Evolutionary conservation across 2,329 filamentous ascomycete genomes (phyloP).

Genomic region (Arthrinium puccinioides): DNA sequence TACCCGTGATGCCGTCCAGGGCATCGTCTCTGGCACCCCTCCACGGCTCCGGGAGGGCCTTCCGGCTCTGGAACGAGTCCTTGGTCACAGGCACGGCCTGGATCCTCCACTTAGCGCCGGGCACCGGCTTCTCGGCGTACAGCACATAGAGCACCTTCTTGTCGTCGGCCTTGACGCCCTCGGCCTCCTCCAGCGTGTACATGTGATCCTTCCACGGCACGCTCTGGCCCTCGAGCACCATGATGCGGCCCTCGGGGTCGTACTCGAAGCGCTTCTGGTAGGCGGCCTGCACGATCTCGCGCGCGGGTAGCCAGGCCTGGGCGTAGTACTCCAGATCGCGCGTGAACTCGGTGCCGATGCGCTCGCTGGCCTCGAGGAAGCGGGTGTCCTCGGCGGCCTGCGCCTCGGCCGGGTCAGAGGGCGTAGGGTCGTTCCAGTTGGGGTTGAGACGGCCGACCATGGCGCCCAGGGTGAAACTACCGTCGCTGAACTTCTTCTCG

Average conservation of each 20-base stretch:
- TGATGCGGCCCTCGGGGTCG: conserved; percentile 68
- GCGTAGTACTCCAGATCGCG: conserved; percentile 71
- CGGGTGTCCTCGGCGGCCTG: conserved; percentile 74
- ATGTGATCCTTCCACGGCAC: conserved; percentile 97
- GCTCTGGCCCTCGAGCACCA: conserved; percentile 70
- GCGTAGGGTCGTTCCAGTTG: conserved; percentile 64
- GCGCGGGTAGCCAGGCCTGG: conserved; percentile 78
- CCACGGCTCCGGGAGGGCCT: conserved; percentile 86
- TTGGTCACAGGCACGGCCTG: conserved; percentile 82
- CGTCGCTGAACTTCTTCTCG: conserved; percentile 75
- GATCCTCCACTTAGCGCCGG: conserved; percentile 83
- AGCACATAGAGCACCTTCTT: conserved; percentile 76
- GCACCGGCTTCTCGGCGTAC: conserved; percentile 74
- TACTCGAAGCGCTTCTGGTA: conserved; percentile 62
- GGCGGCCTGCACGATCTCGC: conserved; percentile 68
- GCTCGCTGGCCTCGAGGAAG: conserved; percentile 68
- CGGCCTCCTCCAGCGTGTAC: conserved; percentile 69
- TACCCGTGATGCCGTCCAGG: conserved; percentile 63
- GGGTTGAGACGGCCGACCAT: conserved; percentile 76
- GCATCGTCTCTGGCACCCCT: conserved; percentile 82
- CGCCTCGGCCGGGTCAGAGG: conserved; percentile 45
- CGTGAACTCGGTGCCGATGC: conserved; percentile 86
- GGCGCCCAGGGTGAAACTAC: conserved; percentile 77
- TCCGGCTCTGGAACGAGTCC: conserved; percentile 86
- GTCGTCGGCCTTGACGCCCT: conserved; percentile 23